phyloP scores from a whole-genome alignment of 352 stramenopile genomes.

The Phytophthora citricola region DNA sequence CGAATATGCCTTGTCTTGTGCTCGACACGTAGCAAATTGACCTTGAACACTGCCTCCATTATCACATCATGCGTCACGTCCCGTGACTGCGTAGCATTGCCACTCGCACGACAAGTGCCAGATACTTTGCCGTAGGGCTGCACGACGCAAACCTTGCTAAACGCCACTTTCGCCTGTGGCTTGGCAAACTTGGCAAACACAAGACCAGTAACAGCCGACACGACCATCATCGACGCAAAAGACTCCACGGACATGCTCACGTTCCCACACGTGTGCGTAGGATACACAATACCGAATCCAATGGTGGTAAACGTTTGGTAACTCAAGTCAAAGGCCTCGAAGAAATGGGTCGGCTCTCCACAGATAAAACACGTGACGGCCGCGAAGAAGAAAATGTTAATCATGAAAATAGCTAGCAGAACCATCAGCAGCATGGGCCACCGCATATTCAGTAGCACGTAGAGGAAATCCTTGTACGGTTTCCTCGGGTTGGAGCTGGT shows the following conservation, averaged over 20 bases:
- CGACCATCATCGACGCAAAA: slow-evolving; percentile 84
- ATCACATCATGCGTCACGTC: slow-evolving; percentile 86
- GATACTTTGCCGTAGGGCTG: slow-evolving; percentile 77
- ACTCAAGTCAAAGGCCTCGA: slow-evolving; percentile 74
- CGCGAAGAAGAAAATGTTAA: slow-evolving; percentile 73
- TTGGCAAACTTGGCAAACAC: slow-evolving; percentile 88
- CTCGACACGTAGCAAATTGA: slow-evolving; percentile 83
- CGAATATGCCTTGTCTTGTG: slow-evolving; percentile 50
- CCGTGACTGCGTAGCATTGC: slow-evolving; percentile 79
- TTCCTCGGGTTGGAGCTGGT: slow-evolving; percentile 68
- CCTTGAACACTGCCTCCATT: slow-evolving; percentile 83
- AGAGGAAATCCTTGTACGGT: slow-evolving; percentile 86
- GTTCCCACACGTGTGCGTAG: slow-evolving; percentile 69
- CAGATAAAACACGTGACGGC: slow-evolving; percentile 54
- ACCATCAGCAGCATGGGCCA: slow-evolving; percentile 78
- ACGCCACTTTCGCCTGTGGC: slow-evolving; percentile 77
- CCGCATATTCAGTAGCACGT: slow-evolving; percentile 84
- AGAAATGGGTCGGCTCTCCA: slow-evolving; percentile 57
- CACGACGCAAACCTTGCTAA: slow-evolving; percentile 80
- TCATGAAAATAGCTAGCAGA: slow-evolving; percentile 62
- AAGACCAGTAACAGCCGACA: slow-evolving; percentile 81
- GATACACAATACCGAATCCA: slow-evolving; percentile 82
- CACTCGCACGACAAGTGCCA: slow-evolving; percentile 80
- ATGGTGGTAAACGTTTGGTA: slow-evolving; percentile 91
- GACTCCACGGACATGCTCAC: slow-evolving; percentile 77